Evolutionary conservation across 2,329 filamentous ascomycete species (phyloP).

Genomic region (Cercospora sp.): DNA sequence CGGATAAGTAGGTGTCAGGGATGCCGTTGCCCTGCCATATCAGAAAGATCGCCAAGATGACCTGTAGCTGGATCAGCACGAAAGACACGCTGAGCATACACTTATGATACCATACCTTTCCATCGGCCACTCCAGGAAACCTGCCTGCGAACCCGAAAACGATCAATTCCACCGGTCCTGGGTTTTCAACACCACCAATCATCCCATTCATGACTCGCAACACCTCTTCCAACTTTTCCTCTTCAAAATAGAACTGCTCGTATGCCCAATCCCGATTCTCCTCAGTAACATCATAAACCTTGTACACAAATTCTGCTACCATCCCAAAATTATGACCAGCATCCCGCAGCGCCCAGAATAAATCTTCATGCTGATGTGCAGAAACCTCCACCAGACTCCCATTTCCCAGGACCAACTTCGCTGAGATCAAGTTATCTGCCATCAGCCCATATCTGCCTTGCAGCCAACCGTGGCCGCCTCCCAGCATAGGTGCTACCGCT

Average conservation of each 20-base stretch:
- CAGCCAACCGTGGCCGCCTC: conserved; percentile 29
- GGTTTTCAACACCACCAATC: not conserved
- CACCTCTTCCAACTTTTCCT: conserved; percentile 13
- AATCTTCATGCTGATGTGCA: conserved; percentile 14
- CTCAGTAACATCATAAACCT: conserved; percentile 9
- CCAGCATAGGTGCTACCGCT: conserved; percentile 20
- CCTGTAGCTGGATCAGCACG: not conserved
- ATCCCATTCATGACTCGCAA: not conserved
- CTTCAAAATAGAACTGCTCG: conserved; percentile 1
- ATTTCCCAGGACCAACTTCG: conserved; percentile 43
- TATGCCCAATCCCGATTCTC: conserved; percentile 7
- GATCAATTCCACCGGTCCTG: not conserved
- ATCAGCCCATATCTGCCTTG: conserved; percentile 49
- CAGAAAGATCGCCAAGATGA: not conserved
- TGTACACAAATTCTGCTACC: conserved; percentile 13
- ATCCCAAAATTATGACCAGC: conserved; percentile 26
- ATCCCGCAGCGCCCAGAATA: conserved; percentile 22
- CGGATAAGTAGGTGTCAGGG: not conserved
- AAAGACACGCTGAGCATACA: not conserved
- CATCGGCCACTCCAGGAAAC: not conserved
- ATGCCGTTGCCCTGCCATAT: not conserved
- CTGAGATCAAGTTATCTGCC: conserved; percentile 50
- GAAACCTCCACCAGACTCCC: conserved; percentile 43
- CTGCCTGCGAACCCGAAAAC: not conserved
- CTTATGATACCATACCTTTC: not conserved